Evolutionary conservation across 2,329 filamentous ascomycete species (phyloP).

Genomic region (Sporothrix dimorphospora): DNA sequence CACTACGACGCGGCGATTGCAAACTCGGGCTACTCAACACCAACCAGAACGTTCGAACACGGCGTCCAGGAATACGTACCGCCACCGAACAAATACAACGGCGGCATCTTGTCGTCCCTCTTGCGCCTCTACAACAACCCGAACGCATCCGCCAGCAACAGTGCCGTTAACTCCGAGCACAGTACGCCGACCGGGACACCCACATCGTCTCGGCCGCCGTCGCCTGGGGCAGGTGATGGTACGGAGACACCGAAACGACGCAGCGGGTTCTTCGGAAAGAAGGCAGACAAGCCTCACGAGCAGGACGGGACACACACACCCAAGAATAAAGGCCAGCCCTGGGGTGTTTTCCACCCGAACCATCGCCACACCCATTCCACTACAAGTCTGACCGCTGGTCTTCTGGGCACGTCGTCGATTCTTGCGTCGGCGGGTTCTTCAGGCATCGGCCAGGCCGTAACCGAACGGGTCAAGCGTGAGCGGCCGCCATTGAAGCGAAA

Average conservation of each 20-base stretch:
- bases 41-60: slow-evolving; percentile 60
- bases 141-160: slow-evolving; percentile 38
- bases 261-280: slow-evolving; percentile 47
- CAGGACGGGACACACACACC: not conserved
- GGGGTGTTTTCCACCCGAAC: slow-evolving; percentile 28
- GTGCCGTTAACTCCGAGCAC: slow-evolving; percentile 44
- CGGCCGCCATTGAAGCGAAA: slow-evolving; percentile 35
- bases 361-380: slow-evolving; percentile 31
- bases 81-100: slow-evolving; percentile 68
- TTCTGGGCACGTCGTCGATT: slow-evolving; percentile 59
- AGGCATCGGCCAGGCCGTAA: slow-evolving; percentile 50
- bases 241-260: slow-evolving; percentile 42
- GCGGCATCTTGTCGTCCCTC: slow-evolving; percentile 72
- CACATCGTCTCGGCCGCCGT: slow-evolving; percentile 47
- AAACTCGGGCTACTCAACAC: slow-evolving; percentile 40
- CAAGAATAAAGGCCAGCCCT: slow-evolving; percentile 24
- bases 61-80: slow-evolving; percentile 64
- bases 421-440: slow-evolving; percentile 52
- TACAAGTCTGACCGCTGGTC: slow-evolving; percentile 50
- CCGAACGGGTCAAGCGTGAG: slow-evolving; percentile 49
- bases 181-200: slow-evolving; percentile 51
- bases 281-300: slow-evolving; percentile 45
- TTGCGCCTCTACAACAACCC: slow-evolving; percentile 67
- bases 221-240: slow-evolving; percentile 39
- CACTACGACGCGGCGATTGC: slow-evolving; percentile 33